Evolutionary conservation across 768 basidiomycete genomes (phyloP), one percentile per base, ranked within the genome.

Genomic region (Auriscalpium microsporum): DNA sequence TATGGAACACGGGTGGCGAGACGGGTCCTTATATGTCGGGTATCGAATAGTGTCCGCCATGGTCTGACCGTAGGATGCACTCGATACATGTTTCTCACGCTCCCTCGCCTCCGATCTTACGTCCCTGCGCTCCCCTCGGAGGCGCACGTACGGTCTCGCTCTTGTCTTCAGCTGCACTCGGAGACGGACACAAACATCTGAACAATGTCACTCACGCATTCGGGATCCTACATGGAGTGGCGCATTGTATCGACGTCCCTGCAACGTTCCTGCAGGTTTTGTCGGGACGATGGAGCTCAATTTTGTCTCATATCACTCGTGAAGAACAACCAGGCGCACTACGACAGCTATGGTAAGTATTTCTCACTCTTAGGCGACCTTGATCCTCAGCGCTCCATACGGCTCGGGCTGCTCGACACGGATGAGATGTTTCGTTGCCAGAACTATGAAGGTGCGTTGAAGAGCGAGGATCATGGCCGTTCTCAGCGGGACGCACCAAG

Each of bases 341-440:
- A 28, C 28, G 28, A 28, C 28, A 28, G 28, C 28, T 28, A 28
- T 28, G 28, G 28, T 4, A 28, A 7, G 7, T 28, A 28, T 4
- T 28, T 28, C 28, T 28, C 28, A 28, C 38, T 16, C 2, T 67
- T 68, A 76, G 46, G 67, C 63, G 33, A 78, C 71, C 34, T 62
- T 65, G 21, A 81, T 72, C 50, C 56, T 60, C 54, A 91, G 71
- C 11, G 67, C 67, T 33, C 80, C 83, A 63, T 88, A 88, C 19
- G 87, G 65, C 53, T 75, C 75, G 13, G 66, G 66, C 66, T 93
- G 90, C 40, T 78, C 67, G 38, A 93, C 68, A 17, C 68, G 72
- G 50, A 93, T 58, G 14, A 89, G 73, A 58, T 84, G 74, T 65
- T 92, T 93, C 19, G 89, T 91, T 10, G 81, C 79, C 47, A 93